These are phyloP conservation scores for Pseudonitzschia pungens DNA, from an alignment of 108 stramenopile species.

Conservation along the genomic window DNA sequence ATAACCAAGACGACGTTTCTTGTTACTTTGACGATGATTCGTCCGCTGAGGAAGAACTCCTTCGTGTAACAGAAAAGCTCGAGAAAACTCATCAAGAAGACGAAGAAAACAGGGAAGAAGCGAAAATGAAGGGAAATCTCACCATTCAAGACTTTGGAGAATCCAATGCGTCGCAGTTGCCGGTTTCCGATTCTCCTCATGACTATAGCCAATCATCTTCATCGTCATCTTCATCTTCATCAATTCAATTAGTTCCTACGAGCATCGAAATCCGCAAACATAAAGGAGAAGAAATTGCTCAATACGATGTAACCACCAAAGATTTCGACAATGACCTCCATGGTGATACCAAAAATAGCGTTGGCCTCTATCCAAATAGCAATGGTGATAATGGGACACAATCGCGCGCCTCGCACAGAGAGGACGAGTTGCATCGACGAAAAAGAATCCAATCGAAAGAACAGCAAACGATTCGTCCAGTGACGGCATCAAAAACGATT, in stretches of 20 bases:
- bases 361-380: neutral
- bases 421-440: neutral
- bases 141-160: neutral
- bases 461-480: too few relatives aligned
- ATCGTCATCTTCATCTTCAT: neutral
- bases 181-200: neutral
- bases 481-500: too few relatives aligned
- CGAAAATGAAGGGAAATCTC: neutral
- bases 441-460: too few relatives aligned
- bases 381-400: neutral
- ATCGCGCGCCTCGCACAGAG: neutral
- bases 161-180: neutral
- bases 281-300: neutral
- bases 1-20: neutral
- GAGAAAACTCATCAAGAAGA: neutral
- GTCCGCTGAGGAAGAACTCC: conserved; percentile 33
- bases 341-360: neutral
- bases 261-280: neutral
- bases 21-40: conserved; percentile 17
- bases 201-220: neutral
- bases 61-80: conserved; percentile 43
- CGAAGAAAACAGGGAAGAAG: neutral
- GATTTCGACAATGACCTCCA: neutral
- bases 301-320: neutral
- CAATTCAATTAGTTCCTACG: neutral